Percentiles rank a stretch among this genome's conserved stretches.
Conservation (phyloP, 2,329 filamentous ascomycete species). For the Hypoxylon sp. region DNA sequence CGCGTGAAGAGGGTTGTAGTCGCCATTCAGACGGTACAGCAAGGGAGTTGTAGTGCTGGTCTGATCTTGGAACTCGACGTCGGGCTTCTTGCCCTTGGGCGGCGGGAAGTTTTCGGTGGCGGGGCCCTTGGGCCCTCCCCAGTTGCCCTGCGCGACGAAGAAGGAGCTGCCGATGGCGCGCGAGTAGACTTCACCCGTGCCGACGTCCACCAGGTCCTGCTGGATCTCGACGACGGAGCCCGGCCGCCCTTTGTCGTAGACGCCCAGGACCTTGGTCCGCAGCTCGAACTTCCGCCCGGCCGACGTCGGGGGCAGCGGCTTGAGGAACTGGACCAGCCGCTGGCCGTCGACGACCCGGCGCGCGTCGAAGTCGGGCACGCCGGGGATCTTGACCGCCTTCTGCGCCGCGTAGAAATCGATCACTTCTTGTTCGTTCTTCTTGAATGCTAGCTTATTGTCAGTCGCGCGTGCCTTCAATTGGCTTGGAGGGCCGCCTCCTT, state of each 20-base stretch:
- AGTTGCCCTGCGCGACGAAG: constrained; percentile 82
- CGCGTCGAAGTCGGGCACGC: constrained; percentile 80
- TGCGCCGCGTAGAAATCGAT: constrained; percentile 85
- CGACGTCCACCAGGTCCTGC: constrained; percentile 78
- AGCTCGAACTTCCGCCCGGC: constrained; percentile 80
- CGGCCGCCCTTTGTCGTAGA: constrained; percentile 90
- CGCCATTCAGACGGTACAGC: constrained; percentile 87
- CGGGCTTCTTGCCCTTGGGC: constrained; percentile 76
- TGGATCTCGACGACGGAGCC: constrained; percentile 86
- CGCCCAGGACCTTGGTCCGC: constrained; percentile 80
- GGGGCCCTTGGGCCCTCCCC: constrained; percentile 92
- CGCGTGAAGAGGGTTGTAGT: constrained; percentile 94
- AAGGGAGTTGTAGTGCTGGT: constrained; percentile 78
- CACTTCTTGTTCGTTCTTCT: constrained; percentile 79
- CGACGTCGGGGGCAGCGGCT: constrained; percentile 78
- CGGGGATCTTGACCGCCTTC: constrained; percentile 74
- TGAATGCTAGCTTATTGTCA: constrained; percentile 69
- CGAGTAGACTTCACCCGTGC: constrained; percentile 76
- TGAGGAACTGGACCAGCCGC: constrained; percentile 81
- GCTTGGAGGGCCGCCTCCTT: constrained; percentile 50
- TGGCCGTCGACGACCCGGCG: constrained; percentile 84
- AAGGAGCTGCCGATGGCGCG: constrained; percentile 78
- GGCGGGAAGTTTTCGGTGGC: constrained; percentile 82
- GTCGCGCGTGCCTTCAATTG: constrained; percentile 8
- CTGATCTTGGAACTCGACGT: constrained; percentile 76